These are phyloP conservation scores for Wilcoxina mikolae DNA, from an alignment of 495 filamentous ascomycete species.

Conservation along the genomic window DNA sequence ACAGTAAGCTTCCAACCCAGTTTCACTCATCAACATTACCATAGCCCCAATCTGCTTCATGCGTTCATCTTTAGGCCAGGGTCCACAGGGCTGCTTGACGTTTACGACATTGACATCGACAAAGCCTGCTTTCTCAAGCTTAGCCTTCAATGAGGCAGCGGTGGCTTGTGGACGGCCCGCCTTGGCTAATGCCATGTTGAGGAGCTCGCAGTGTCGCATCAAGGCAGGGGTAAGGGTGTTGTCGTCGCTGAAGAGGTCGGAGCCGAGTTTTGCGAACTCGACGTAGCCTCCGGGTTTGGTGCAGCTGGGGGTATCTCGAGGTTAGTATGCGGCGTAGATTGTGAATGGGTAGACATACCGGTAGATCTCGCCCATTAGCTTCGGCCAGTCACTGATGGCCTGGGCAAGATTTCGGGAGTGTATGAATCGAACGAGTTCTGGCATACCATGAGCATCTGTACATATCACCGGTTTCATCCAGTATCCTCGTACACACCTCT, in stretches of 20 bases:
- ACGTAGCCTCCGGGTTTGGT: constrained; percentile 29
- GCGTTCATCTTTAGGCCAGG: constrained; percentile 37
- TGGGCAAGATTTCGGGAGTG: constrained; percentile 31
- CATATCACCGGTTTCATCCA: not conserved
- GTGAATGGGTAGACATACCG: not conserved
- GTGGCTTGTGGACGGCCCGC: not conserved
- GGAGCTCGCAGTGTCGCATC: not conserved
- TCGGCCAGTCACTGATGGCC: constrained; percentile 18
- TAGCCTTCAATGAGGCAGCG: not conserved
- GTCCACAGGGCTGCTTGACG: constrained; percentile 29
- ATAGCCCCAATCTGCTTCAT: constrained; percentile 33
- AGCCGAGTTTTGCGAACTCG: not conserved
- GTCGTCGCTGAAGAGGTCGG: not conserved
- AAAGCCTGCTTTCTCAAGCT: constrained; percentile 5
- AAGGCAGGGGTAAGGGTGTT: not conserved
- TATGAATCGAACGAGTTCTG: constrained; percentile 30
- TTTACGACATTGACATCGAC: constrained; percentile 8
- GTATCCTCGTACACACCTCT: constrained; percentile 6
- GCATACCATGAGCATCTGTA: not conserved
- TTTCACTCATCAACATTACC: not conserved
- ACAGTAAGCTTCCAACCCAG: not conserved
- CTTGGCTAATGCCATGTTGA: not conserved
- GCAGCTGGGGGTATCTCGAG: constrained; percentile 32
- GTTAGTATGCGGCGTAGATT: constrained; percentile 23
- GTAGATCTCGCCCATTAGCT: constrained; percentile 7